Evolutionary conservation across 768 basidiomycete species (phyloP), one percentile per base, ranked within the genome.

Genomic region (Clavulina sp.): DNA sequence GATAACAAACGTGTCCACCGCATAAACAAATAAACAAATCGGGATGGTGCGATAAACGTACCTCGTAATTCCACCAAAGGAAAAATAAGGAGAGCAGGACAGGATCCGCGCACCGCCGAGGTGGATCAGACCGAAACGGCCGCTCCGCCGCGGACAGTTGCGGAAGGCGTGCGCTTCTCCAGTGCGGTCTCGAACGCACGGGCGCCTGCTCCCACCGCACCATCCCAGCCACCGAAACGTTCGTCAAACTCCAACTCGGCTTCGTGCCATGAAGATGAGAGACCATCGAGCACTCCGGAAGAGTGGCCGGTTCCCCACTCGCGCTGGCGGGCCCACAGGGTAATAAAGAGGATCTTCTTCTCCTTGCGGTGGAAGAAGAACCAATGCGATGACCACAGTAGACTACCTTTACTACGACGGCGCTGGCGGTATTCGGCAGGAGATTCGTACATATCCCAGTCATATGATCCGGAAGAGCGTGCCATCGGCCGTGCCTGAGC

Each of bases 331-430:
- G 91, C 87, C 87, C 89, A 95, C 21, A 88, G 79, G 1, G 87
- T 83, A 53, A 95, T 75, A 68, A 93, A 96, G 51, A 97, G 66
- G 59, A 96, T 77, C 21, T 92, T 79, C 69, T 92, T 95, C 66
- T 80, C 69, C 69, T 88, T 92, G 60, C 82, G 76, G 71, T 91
- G 93, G 60, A 88, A 70, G 70, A 97, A 93, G 72, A 97, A 96
- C 81, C 88, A 93, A 63, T 93, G 87, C 7, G 86, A 87, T 31
- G 86, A 91, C 92, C 92, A 97, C 4, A 96, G 72, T 52, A 96
- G 68, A 3, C 87, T 82, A 18, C 87, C 86, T 2, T 29, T 29
- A n/a, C 47, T 32, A 5, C 52, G 29, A 2, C 52, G 52, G 36
- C 29, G 40, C 26, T 7, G 29, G 41, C 43, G 30, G 33, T 23